Percentiles rank a stretch among this genome's conserved stretches.
phyloP scores from a whole-genome alignment of 2,329 filamentous ascomycete genomes.

The Myriosclerotinia curreyana region DNA sequence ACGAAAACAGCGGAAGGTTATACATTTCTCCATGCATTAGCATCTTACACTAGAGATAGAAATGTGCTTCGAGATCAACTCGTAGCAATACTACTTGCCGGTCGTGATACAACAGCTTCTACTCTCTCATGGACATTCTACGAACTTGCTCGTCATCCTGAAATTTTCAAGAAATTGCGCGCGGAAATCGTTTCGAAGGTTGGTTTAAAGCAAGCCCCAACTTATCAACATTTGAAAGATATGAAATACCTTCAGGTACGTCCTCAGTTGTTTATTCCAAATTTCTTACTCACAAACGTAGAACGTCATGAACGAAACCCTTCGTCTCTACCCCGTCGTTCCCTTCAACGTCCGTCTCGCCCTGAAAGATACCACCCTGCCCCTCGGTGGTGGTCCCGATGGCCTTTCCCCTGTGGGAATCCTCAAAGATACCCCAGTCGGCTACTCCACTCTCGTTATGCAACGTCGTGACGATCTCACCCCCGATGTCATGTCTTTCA shows the following conservation, averaged over 20 bases:
- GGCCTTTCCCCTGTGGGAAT: slow-evolving; percentile 60
- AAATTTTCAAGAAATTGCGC: slow-evolving; percentile 65
- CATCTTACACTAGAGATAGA: slow-evolving; percentile 70
- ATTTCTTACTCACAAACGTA: slow-evolving; percentile 38
- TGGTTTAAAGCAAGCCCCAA: slow-evolving; percentile 60
- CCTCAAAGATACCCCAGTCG: slow-evolving; percentile 62
- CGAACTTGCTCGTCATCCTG: slow-evolving; percentile 71
- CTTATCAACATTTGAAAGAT: slow-evolving; percentile 77
- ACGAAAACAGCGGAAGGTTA: slow-evolving; percentile 69
- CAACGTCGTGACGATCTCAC: slow-evolving; percentile 66
- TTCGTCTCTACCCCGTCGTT: slow-evolving; percentile 74
- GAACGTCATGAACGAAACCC: slow-evolving; percentile 70
- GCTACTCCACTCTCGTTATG: slow-evolving; percentile 68
- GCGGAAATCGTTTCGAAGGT: slow-evolving; percentile 67
- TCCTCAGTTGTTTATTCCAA: not conserved
- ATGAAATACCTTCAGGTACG: slow-evolving; percentile 72
- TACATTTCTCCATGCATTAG: slow-evolving; percentile 84
- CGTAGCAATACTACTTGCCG: slow-evolving; percentile 77
- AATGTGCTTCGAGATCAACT: slow-evolving; percentile 80
- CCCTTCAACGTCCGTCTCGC: slow-evolving; percentile 76
- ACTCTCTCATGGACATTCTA: slow-evolving; percentile 81
- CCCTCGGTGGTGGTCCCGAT: slow-evolving; percentile 65
- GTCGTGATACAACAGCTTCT: slow-evolving; percentile 80
- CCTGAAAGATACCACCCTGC: slow-evolving; percentile 70
- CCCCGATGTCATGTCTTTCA: slow-evolving; percentile 52